Evolutionary conservation across 2,329 filamentous ascomycete species (phyloP), one percentile per base, ranked within the genome.

Genomic region (Leptosphaerulina australis): DNA sequence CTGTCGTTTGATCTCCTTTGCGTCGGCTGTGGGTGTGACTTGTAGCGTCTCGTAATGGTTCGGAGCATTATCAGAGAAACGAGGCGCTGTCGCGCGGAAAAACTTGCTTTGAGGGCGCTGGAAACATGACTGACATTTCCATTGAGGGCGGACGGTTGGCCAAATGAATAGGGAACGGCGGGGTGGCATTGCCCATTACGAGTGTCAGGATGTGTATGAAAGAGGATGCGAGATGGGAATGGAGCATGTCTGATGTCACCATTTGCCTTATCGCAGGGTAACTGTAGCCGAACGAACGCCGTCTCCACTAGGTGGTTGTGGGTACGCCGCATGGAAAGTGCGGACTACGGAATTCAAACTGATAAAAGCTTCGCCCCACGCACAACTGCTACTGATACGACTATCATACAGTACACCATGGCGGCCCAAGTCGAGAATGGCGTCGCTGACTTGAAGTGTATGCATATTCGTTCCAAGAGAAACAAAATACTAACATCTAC

Each of bases 11-110:
- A 97, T 92, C 44, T 96, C 90, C 7, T 79, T 77, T 1, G 83
- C 76, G 12, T 88, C 84, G 30, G 93, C 92, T 57, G 82, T 82
- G 31, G 81, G 79, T 0, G 83, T 75, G n/a, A 99, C 73, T 31
- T 87, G 83, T 41, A 99, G 81, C 30, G 87, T 85, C 64, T 93
- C 88, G 74, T 99, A 99, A 76, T 96, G 88, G 55, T 86, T 91
- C 61, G 73, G 67, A 21, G 74, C 63, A 54, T 60, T 62, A 50
- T 74, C 69, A 45, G 71, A 68, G 66, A 67, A 69, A 53, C 44
- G 66, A 43, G 55, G 51, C 10, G 72, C 44, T 14, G 76, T 77
- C 50, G 73, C 74, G 69, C 82, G 80, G 62, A 84, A 81, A 45
- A 46, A 56, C 6, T 49, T 51, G 22, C 33, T 35, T 45, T 51